phyloP scores from a whole-genome alignment of 345 rosid species.

The Salix brachista region DNA sequence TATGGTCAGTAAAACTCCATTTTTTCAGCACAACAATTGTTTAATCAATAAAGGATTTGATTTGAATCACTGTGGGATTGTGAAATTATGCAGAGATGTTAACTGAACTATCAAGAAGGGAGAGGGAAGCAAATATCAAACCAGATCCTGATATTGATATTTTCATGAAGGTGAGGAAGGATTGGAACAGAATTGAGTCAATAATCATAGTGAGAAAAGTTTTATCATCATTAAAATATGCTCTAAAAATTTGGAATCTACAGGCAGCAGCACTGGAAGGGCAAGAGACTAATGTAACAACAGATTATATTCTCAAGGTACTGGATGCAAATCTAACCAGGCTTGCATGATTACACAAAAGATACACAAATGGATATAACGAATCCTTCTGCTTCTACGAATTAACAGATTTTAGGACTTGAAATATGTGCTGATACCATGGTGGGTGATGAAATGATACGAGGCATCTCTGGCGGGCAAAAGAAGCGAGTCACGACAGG shows the following conservation, averaged over 20 bases:
- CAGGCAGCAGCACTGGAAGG: conserved; percentile 73
- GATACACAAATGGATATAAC: neutral
- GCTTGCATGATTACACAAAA: neutral
- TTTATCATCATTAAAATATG: neutral
- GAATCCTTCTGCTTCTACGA: neutral
- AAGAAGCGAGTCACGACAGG: conserved; percentile 56
- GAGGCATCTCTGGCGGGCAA: conserved; percentile 65
- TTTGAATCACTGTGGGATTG: neutral
- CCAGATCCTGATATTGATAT: conserved; percentile 89
- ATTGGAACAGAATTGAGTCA: neutral
- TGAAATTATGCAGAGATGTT: conserved; percentile 49
- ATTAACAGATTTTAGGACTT: conserved; percentile 50
- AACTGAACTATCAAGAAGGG: conserved; percentile 64
- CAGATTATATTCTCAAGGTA: conserved; percentile 82
- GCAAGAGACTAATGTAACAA: conserved; percentile 56
- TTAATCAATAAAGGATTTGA: neutral
- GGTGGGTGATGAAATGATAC: conserved; percentile 55
- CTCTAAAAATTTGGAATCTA: neutral
- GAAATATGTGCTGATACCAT: conserved; percentile 55
- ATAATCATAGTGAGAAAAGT: neutral
- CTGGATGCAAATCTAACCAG: neutral
- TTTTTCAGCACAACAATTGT: neutral
- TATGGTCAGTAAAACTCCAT: conserved; percentile 32
- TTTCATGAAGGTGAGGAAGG: conserved; percentile 59
- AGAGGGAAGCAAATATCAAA: conserved; percentile 73